A percentile compares a stretch with the other conserved stretches of the same genome.
These are phyloP conservation scores for Geotrichum klebahnii DNA, from an alignment of 1,139 yeast species.

Conservation along the genomic window DNA sequence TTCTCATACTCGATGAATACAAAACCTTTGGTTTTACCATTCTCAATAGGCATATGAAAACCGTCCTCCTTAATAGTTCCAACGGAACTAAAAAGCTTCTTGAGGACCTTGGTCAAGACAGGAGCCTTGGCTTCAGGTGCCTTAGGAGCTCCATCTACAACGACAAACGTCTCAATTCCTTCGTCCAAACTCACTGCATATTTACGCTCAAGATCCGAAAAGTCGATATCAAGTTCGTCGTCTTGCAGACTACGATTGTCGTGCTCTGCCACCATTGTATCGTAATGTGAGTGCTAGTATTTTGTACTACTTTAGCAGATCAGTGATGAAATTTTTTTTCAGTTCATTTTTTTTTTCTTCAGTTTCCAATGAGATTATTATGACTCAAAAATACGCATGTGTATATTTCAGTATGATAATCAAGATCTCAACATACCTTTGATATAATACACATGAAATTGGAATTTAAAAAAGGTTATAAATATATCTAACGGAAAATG, in stretches of 20 bases:
- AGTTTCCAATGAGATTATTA: too few species aligned
- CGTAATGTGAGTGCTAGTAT: constrained; percentile 4
- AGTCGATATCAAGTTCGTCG: constrained; percentile 51
- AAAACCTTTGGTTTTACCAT: constrained; percentile 79
- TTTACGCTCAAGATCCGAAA: constrained; percentile 79
- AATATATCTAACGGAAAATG: too few species aligned
- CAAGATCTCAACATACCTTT: background rate
- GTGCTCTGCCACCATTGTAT: constrained; percentile 11
- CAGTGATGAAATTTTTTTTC: constrained; percentile 15
- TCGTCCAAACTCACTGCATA: constrained; percentile 58
- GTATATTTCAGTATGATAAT: background rate
- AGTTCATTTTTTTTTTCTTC: constrained; percentile 4
- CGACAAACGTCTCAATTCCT: constrained; percentile 73
- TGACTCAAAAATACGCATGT: background rate
- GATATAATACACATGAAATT: too few species aligned
- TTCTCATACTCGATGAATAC: constrained; percentile 78
- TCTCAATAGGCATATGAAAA: constrained; percentile 70
- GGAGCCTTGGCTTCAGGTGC: constrained; percentile 89
- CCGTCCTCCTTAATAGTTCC: constrained; percentile 66
- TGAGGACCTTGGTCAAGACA: constrained; percentile 76
- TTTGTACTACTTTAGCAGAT: constrained; percentile 9
- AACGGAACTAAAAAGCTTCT: constrained; percentile 70
- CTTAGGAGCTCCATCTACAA: constrained; percentile 92
- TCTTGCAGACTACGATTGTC: constrained; percentile 18
- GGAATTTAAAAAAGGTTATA: too few species aligned